These are phyloP conservation scores for Coemansia sp. DNA, from an alignment of 192 early-diverging fungal genomes.

Conservation along the genomic window DNA sequence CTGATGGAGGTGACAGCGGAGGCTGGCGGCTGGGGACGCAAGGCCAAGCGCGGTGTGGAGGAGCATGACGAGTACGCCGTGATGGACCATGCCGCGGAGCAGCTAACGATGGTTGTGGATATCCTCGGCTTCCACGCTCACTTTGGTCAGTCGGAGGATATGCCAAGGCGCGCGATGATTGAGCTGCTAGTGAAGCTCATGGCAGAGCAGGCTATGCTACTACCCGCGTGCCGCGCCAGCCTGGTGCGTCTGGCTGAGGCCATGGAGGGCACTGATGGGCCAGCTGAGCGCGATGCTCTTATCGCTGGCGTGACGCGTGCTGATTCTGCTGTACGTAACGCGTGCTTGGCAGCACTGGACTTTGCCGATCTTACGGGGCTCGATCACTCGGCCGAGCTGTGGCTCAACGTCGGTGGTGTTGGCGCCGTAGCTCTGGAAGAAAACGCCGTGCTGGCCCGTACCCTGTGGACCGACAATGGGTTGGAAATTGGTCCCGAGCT, in stretches of 20 bases:
- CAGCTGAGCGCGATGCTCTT: slow-evolving; percentile 40
- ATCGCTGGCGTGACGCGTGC: slow-evolving; percentile 29
- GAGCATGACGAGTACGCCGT: slow-evolving; percentile 53
- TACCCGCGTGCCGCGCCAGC: slow-evolving; percentile 40
- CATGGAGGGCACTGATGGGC: slow-evolving; percentile 45
- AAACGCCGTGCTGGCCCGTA: slow-evolving; percentile 31
- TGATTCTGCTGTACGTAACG: slow-evolving; percentile 40
- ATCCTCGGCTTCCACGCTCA: slow-evolving; percentile 64
- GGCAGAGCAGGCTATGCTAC: slow-evolving; percentile 55
- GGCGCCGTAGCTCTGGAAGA: slow-evolving; percentile 33
- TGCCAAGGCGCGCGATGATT: slow-evolving; percentile 68
- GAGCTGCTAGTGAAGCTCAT: slow-evolving; percentile 62
- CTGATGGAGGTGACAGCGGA: slow-evolving; percentile 64
- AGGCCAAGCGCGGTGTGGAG: slow-evolving; percentile 22
- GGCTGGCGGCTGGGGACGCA: slow-evolving; percentile 60
- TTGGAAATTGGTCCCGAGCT: slow-evolving; percentile 33
- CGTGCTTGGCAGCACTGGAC: slow-evolving; percentile 50
- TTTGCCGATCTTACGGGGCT: slow-evolving; percentile 44
- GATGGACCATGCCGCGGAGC: slow-evolving; percentile 55
- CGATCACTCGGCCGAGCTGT: slow-evolving; percentile 27
- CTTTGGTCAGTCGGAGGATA: slow-evolving; percentile 25
- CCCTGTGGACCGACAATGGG: slow-evolving; percentile 48
- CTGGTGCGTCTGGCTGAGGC: slow-evolving; percentile 59
- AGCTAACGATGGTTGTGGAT: slow-evolving; percentile 66
- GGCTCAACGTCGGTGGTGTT: slow-evolving; percentile 29